Conservation (phyloP, 352 stramenopile genomes). For the Pythium guiyangense region DNA sequence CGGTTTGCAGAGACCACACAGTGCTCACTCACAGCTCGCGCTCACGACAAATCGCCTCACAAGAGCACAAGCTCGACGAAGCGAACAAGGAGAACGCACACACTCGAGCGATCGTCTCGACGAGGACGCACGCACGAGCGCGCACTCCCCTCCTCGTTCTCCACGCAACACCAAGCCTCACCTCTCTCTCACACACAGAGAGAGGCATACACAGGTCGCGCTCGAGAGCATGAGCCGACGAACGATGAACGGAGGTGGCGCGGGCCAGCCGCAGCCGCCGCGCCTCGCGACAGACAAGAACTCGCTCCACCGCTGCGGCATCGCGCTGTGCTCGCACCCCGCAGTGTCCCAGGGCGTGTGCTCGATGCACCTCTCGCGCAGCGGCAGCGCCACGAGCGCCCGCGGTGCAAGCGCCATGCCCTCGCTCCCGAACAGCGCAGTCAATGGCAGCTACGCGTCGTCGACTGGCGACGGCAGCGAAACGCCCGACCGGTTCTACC, state of each 20-base stretch:
- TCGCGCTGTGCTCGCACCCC: slow-evolving; percentile 74
- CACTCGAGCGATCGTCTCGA: no score
- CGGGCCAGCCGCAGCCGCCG: background rate
- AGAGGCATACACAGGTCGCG: no score
- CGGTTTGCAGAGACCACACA: no score
- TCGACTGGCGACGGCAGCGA: slow-evolving; percentile 21
- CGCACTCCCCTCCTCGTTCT: no score
- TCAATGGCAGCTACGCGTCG: slow-evolving; percentile 14
- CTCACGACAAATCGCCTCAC: no score
- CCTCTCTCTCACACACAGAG: no score
- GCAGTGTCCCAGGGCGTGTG: slow-evolving; percentile 73
- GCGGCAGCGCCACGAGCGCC: slow-evolving; percentile 1
- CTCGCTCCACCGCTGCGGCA: slow-evolving; percentile 71
- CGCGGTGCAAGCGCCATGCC: background rate
- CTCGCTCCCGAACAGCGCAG: background rate
- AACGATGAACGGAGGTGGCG: slow-evolving; percentile 1
- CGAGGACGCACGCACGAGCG: no score
- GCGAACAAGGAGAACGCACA: no score
- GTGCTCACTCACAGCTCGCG: no score
- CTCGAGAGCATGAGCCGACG: no score
- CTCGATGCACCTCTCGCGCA: slow-evolving; percentile 62
- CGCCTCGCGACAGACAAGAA: slow-evolving; percentile 21
- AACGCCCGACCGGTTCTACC: slow-evolving; percentile 50
- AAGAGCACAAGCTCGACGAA: no score
- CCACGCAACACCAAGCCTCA: no score